Evolutionary conservation across 2,329 filamentous ascomycete species (phyloP).

Genomic region (Cladophialophora psammophila): DNA sequence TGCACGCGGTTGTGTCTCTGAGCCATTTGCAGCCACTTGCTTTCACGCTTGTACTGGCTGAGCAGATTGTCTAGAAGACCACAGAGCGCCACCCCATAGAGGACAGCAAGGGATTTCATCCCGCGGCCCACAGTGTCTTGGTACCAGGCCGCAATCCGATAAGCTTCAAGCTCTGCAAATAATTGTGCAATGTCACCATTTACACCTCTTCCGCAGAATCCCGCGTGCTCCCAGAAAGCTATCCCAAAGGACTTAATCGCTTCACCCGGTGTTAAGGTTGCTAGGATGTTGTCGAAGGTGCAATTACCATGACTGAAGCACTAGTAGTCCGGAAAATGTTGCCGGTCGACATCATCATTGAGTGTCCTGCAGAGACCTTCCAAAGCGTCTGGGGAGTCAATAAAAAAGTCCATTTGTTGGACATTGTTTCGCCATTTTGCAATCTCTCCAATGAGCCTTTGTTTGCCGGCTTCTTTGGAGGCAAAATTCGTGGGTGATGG

Average conservation of each 20-base stretch:
- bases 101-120: not conserved
- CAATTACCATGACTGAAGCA: slow-evolving; percentile 23
- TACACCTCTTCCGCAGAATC: slow-evolving; percentile 18
- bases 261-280: slow-evolving; percentile 1
- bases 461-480: slow-evolving; percentile 4
- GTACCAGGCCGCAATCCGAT: slow-evolving; percentile 8
- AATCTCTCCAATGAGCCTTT: not conserved
- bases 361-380: slow-evolving; percentile 10
- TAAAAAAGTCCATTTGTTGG: not conserved
- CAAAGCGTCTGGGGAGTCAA: not conserved
- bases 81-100: not conserved
- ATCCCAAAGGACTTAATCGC: slow-evolving; percentile 1
- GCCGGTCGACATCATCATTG: slow-evolving; percentile 6
- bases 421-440: slow-evolving; percentile 1
- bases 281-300: slow-evolving; percentile 19
- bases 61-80: not conserved
- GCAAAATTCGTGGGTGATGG: not conserved
- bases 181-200: slow-evolving; percentile 20
- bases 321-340: slow-evolving; percentile 15
- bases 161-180: slow-evolving; percentile 23
- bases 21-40: not conserved
- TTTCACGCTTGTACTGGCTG: slow-evolving; percentile 4
- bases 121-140: not conserved
- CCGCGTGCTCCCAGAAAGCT: slow-evolving; percentile 18
- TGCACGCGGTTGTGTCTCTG: not conserved